phyloP scores from a whole-genome alignment of 1,284 basidiomycete species.

The Kwoniella shivajii region DNA sequence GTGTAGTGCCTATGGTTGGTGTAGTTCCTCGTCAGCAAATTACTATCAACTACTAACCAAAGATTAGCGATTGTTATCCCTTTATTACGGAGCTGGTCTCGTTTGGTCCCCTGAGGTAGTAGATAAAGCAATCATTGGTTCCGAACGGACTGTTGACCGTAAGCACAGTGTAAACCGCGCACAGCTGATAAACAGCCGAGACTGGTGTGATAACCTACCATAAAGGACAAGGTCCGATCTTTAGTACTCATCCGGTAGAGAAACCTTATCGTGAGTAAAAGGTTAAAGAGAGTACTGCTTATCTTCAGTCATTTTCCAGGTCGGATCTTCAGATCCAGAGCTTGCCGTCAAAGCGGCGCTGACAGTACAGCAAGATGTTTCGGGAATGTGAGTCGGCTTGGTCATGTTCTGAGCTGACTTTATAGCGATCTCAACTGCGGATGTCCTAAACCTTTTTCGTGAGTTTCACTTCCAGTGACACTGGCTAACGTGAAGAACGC shows the following conservation, averaged over 20 bases:
- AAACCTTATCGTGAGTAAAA: slow-evolving; percentile 66
- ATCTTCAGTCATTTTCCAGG: slow-evolving; percentile 63
- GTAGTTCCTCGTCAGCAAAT: background rate
- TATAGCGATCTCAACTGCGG: slow-evolving; percentile 60
- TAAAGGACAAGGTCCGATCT: slow-evolving; percentile 74
- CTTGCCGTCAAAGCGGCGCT: slow-evolving; percentile 90
- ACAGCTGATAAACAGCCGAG: slow-evolving; percentile 60
- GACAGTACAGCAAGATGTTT: slow-evolving; percentile 82
- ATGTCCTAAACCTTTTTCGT: slow-evolving; percentile 91
- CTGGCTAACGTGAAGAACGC: slow-evolving; percentile 59
- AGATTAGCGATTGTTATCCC: slow-evolving; percentile 68
- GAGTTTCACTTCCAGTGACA: slow-evolving; percentile 9
- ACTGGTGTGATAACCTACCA: slow-evolving; percentile 90
- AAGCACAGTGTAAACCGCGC: slow-evolving; percentile 47
- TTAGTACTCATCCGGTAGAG: slow-evolving; percentile 91
- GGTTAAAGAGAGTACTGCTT: background rate
- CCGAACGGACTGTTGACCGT: slow-evolving; percentile 82
- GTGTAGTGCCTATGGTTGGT: slow-evolving; percentile 34
- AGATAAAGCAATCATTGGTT: slow-evolving; percentile 91
- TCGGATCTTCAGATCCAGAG: slow-evolving; percentile 85
- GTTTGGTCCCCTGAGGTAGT: slow-evolving; percentile 98
- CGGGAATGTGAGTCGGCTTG: slow-evolving; percentile 64
- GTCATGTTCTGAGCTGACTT: slow-evolving; percentile 4
- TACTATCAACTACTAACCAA: background rate
- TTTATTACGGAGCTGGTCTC: slow-evolving; percentile 90